Evolutionary conservation across 1,284 basidiomycete genomes (phyloP).

Genomic region (Lignosus rhinocerotis): DNA sequence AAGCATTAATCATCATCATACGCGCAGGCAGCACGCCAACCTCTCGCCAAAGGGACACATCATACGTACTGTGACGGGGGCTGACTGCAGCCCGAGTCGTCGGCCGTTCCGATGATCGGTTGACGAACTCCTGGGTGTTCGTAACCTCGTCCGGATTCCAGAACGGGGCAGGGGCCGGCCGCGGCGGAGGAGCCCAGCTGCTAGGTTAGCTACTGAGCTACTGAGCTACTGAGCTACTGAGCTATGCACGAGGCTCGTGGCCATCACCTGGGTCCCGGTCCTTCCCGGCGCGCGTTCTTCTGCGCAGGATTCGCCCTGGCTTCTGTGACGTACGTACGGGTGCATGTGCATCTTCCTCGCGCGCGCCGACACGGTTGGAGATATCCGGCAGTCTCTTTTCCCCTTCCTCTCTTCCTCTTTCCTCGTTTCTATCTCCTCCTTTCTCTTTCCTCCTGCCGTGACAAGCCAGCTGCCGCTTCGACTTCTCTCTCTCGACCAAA

Average conservation of each 20-base stretch:
- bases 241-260: slow-evolving; percentile 12
- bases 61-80: neutral
- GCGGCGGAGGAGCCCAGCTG: slow-evolving; percentile 1
- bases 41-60: neutral
- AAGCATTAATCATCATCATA: no score
- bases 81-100: neutral
- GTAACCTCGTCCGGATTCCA: no score
- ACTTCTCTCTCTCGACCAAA: neutral
- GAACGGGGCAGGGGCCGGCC: no score
- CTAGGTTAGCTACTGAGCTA: slow-evolving; percentile 9
- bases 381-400: slow-evolving; percentile 2
- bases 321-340: slow-evolving; percentile 14
- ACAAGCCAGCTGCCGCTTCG: neutral
- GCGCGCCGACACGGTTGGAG: neutral
- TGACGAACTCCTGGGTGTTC: no score
- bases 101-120: slow-evolving; percentile 11
- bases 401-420: neutral
- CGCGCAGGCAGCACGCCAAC: no score
- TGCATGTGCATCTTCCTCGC: neutral
- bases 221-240: no score
- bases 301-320: slow-evolving; percentile 1
- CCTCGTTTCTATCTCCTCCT: neutral
- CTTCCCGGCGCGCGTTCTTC: neutral
- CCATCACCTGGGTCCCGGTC: no score
- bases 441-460: neutral